Evolutionary conservation across 805 yeast species (phyloP).

Genomic region (Wickerhamomyces bovis): DNA sequence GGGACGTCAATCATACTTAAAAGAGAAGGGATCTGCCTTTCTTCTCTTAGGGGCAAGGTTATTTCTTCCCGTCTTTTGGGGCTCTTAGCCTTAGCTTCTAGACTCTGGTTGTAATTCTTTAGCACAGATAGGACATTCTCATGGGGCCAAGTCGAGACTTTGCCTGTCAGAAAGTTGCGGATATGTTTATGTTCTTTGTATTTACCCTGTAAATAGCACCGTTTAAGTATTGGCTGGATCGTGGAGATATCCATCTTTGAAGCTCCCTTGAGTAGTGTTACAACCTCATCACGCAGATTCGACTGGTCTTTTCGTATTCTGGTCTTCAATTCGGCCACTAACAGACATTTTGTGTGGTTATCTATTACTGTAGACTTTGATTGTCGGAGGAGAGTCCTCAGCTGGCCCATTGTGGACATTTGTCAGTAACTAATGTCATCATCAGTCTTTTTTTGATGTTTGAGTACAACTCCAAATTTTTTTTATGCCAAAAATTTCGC

Average conservation of each 20-base stretch:
- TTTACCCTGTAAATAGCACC: constrained; percentile 16
- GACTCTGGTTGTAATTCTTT: constrained; percentile 6
- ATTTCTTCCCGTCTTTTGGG: constrained; percentile 2
- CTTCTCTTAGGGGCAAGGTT: constrained; percentile 10
- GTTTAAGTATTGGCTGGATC: constrained; percentile 12
- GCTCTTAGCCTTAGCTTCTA: constrained; percentile 7
- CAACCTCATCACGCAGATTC: constrained; percentile 1
- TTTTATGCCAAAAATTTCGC: not conserved
- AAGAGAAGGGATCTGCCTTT: constrained; percentile 9
- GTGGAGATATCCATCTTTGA: not conserved
- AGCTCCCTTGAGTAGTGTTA: not conserved
- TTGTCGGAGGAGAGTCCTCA: constrained; percentile 2
- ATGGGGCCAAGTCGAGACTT: constrained; percentile 19
- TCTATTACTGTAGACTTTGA: constrained; percentile 2
- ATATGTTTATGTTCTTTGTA: constrained; percentile 17
- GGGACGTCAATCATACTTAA: not conserved
- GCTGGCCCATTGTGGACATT: not conserved
- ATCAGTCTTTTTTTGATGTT: too few species aligned
- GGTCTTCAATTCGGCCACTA: constrained; percentile 7
- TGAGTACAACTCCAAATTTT: too few species aligned
- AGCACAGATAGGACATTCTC: constrained; percentile 10
- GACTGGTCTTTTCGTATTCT: constrained; percentile 9
- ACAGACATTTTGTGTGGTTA: not conserved
- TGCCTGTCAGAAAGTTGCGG: constrained; percentile 15
- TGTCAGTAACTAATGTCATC: not conserved